These are phyloP conservation scores for Plasmodium inui DNA, from an alignment of 169 alveolate genomes.

Conservation along the genomic window DNA sequence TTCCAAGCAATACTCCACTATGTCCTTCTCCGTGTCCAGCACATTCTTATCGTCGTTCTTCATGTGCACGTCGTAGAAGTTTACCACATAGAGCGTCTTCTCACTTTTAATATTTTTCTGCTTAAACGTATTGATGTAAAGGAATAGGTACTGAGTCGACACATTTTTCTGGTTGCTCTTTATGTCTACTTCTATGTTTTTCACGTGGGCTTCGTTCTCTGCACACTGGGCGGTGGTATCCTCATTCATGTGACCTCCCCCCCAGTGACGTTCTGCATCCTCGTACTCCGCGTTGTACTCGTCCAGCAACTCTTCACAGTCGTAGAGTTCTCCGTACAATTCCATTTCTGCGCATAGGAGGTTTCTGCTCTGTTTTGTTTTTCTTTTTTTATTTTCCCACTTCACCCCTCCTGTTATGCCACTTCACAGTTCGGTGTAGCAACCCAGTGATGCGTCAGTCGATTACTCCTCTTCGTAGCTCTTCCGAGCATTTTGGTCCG, in stretches of 20 bases:
- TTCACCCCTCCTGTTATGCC: not conserved
- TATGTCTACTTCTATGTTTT: conserved; percentile 45
- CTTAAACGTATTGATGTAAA: conserved; percentile 57
- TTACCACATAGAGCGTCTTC: not conserved
- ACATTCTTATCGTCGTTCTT: conserved; percentile 9
- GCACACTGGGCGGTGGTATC: not conserved
- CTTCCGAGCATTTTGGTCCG: not conserved
- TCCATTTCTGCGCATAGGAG: conserved; percentile 30
- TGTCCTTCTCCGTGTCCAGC: conserved; percentile 7
- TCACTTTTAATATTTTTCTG: conserved; percentile 12
- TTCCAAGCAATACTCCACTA: conserved; percentile 23
- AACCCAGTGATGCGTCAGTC: not conserved
- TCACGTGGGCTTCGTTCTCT: conserved; percentile 30
- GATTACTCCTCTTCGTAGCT: not conserved
- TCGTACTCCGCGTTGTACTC: not conserved
- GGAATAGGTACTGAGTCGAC: conserved; percentile 52
- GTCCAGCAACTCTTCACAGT: conserved; percentile 24
- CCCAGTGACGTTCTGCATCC: not conserved
- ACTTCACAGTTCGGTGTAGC: not conserved
- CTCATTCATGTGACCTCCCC: not conserved
- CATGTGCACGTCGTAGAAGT: conserved; percentile 57
- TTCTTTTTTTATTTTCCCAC: not conserved
- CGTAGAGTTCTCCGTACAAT: conserved; percentile 44
- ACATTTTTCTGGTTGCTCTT: conserved; percentile 36
- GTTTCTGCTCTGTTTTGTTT: not conserved